Evolutionary conservation across 2,329 filamentous ascomycete genomes (phyloP), one percentile per base, ranked within the genome.

Genomic region (Penicillium sp.): DNA sequence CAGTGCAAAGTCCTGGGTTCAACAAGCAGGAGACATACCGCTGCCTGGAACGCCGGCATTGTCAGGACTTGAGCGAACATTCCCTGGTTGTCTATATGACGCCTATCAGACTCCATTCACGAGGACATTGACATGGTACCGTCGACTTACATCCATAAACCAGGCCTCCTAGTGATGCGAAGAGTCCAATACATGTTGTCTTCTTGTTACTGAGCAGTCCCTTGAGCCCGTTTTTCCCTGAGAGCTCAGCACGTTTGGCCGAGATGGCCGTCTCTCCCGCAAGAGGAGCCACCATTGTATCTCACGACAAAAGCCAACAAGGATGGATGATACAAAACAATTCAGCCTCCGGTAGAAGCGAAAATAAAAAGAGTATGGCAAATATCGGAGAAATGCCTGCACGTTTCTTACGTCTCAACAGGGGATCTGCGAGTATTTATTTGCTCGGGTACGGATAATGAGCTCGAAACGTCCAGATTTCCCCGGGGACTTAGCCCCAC

Each of bases 11-110:
- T 5, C 42, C 32, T n/a, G 11, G 1, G 32, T 39, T 44, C 35
- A 45, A 42, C 32, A 6, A 45, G 3, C 62, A 72, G 73, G 35
- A 66, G 58, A 50, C 76, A 73, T 72, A 80, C 80, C 39, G 80
- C 72, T 43, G 69, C 58, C 39, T 74, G 72, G 59, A 81, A 82
- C 1, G 76, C 74, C 5, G 69, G 66, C 79, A 82, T 81, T 22
- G 76, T 78, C 53, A 84, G 64, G 22, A 92, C 83, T 24, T 88
- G 88, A n/a, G 84, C 84, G 74, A 90, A 89, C 74, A 90, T 87
- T 63, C 88, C 89, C 69, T 90, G 86, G 67, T 91, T 90, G 74
- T 90, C 68, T 71, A 29, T 2, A 29, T n/a, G 8, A 37, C 18
- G 1, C 4, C 13, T 5, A 26, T 61, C 11, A 56, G 40, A 9